Evolutionary conservation across 2,329 filamentous ascomycete species (phyloP), one percentile per base, ranked within the genome.

Genomic region (Tolypocladium paradoxum): DNA sequence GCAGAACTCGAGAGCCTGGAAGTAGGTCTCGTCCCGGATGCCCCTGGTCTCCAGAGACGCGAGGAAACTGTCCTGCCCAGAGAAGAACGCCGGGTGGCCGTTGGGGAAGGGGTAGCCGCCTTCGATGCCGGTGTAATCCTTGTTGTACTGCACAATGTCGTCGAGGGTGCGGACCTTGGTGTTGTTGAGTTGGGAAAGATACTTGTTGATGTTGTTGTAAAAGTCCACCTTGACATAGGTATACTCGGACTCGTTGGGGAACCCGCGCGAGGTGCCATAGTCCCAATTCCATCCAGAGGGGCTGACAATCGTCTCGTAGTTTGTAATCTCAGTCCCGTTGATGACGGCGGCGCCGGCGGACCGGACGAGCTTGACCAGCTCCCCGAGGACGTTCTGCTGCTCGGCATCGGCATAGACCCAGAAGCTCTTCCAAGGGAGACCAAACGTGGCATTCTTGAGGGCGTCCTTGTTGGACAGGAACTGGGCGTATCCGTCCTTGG

Each of bases 251-350:
- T 88, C 81, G 55, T 89, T 88, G n/a, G 82, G 70, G 60, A 72
- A 82, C 2, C 83, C 83, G 4, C 83, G 77, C 1, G 72, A 76
- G 6, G 59, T 74, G 16, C 85, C 84, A 57, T 81, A 85, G 60
- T 87, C 84, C 78, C 87, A 90, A 65, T 90, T 74, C 85, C 85
- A 90, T n/a, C 84, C 83, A 49, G 78, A 65, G 0, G 81, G 83
- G 34, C 77, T 79, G 14, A 90, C 76, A 27, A 88, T 79, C 0
- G 70, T 78, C 61, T 83, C 66, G 60, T 81, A 78, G 63, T 81
- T 72, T 24, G 81, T 80, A 2, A 90, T 74, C 62, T 90, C 86
- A 0, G 84, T 88, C 29, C 76, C 76, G 61, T 89, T 87, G 61
- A 89, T 71, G 40, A 90, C 74, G 1, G 76, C 84, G 0, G 84